Percentiles rank a stretch among this genome's conserved stretches.
phyloP scores from a whole-genome alignment of 192 early-diverging fungal species.

The Coemansia reversa region DNA sequence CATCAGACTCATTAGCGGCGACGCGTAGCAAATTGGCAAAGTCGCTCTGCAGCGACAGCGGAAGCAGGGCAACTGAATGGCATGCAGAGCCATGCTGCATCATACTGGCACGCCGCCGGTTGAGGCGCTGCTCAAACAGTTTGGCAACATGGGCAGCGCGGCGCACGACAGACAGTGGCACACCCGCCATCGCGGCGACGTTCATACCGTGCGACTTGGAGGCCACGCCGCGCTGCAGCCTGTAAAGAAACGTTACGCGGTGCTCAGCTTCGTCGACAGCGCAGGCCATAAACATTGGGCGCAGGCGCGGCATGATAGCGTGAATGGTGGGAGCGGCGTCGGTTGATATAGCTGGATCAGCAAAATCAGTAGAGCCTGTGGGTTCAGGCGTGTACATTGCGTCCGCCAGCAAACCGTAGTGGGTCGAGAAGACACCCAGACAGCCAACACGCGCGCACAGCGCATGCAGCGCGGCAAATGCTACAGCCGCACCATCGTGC shows the following conservation, averaged over 20 bases:
- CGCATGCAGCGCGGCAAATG: constrained; percentile 84
- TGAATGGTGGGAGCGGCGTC: neutral
- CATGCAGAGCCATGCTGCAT: neutral
- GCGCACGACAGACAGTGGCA: constrained; percentile 70
- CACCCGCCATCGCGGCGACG: constrained; percentile 94
- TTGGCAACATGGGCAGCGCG: constrained; percentile 70
- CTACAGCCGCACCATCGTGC: constrained; percentile 96
- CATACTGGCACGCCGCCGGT: constrained; percentile 7
- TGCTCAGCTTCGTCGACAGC: constrained; percentile 75
- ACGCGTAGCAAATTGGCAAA: constrained; percentile 55
- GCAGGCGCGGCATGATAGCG: constrained; percentile 65
- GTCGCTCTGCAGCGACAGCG: constrained; percentile 48
- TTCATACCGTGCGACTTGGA: constrained; percentile 98
- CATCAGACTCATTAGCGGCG: constrained; percentile 17
- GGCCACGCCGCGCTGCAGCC: constrained; percentile 78
- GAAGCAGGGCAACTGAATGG: constrained; percentile 8
- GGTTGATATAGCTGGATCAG: neutral
- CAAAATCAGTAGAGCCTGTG: neutral
- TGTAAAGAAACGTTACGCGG: constrained; percentile 95
- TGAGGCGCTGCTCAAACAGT: constrained; percentile 65
- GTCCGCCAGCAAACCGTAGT: constrained; percentile 90
- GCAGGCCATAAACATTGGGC: constrained; percentile 87
- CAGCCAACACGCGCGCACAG: constrained; percentile 80
- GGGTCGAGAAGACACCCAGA: constrained; percentile 92
- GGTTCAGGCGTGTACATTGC: constrained; percentile 3